Conservation (phyloP, 352 stramenopile genomes). For the Phytophthora litchii region DNA sequence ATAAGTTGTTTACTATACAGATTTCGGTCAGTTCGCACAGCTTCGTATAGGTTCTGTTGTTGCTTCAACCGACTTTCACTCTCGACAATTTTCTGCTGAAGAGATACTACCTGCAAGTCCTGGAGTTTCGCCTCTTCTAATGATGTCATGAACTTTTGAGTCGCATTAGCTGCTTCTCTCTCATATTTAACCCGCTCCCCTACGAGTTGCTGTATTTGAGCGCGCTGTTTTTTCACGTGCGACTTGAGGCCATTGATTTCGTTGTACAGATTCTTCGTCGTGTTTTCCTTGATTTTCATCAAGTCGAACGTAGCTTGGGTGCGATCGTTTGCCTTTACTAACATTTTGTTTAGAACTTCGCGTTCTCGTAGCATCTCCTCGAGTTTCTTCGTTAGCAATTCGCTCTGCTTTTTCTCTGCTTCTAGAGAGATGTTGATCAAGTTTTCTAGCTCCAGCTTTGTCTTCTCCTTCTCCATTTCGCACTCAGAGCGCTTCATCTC, state of each 20-base stretch:
- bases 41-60: slow-evolving; percentile 95
- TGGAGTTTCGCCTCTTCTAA: slow-evolving; percentile 83
- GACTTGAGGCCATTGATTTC: slow-evolving; percentile 87
- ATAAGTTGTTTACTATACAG: slow-evolving; percentile 94
- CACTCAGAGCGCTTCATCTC: slow-evolving; percentile 61
- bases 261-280: slow-evolving; percentile 89
- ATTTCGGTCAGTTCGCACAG: slow-evolving; percentile 91
- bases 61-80: slow-evolving; percentile 89
- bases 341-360: slow-evolving; percentile 88
- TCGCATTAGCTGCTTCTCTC: slow-evolving; percentile 78
- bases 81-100: slow-evolving; percentile 81
- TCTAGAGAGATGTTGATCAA: slow-evolving; percentile 71
- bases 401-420: slow-evolving; percentile 70
- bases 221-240: slow-evolving; percentile 80
- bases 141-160: slow-evolving; percentile 82
- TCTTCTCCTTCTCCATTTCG: slow-evolving; percentile 69
- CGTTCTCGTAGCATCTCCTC: slow-evolving; percentile 83
- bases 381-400: slow-evolving; percentile 75
- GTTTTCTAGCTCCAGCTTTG: slow-evolving; percentile 66
- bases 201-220: slow-evolving; percentile 86
- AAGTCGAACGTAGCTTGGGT: slow-evolving; percentile 89
- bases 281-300: slow-evolving; percentile 92
- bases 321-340: slow-evolving; percentile 82
- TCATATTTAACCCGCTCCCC: slow-evolving; percentile 90
- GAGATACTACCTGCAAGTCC: slow-evolving; percentile 69